Conservation (phyloP, 805 yeast genomes). For the Candida boleticola region DNA sequence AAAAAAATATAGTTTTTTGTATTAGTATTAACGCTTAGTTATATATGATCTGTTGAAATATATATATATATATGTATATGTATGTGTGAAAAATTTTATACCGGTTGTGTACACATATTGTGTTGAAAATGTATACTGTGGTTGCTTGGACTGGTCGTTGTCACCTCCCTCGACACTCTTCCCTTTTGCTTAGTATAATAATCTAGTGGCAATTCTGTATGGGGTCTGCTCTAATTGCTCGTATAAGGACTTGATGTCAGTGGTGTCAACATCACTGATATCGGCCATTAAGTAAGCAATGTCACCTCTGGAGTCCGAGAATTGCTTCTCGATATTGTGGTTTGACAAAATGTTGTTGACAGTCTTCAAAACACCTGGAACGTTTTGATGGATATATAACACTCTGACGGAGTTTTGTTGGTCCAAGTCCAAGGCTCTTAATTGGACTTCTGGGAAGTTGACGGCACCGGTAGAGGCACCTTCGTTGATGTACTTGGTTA, state of each 20-base stretch:
- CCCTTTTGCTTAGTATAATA: constrained; percentile 68
- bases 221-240: constrained; percentile 86
- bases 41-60: no score
- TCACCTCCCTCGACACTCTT: neutral
- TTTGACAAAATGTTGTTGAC: constrained; percentile 93
- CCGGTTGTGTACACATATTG: no score
- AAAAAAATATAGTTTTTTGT: no score
- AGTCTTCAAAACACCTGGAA: constrained; percentile 97
- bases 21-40: no score
- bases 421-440: constrained; percentile 83
- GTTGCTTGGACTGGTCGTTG: no score
- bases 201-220: constrained; percentile 85
- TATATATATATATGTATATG: no score
- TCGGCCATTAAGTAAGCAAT: constrained; percentile 98
- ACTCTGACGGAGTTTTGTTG: constrained; percentile 90
- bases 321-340: constrained; percentile 97
- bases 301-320: constrained; percentile 94
- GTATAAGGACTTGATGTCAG: constrained; percentile 81
- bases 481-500: constrained; percentile 91
- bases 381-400: constrained; percentile 93
- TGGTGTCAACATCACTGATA: constrained; percentile 76
- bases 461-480: constrained; percentile 95
- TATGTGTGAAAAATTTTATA: no score
- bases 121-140: neutral
- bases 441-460: constrained; percentile 96